These are phyloP conservation scores for Pyricularia sp. DNA, from an alignment of 2,329 filamentous ascomycete species.

Conservation along the genomic window DNA sequence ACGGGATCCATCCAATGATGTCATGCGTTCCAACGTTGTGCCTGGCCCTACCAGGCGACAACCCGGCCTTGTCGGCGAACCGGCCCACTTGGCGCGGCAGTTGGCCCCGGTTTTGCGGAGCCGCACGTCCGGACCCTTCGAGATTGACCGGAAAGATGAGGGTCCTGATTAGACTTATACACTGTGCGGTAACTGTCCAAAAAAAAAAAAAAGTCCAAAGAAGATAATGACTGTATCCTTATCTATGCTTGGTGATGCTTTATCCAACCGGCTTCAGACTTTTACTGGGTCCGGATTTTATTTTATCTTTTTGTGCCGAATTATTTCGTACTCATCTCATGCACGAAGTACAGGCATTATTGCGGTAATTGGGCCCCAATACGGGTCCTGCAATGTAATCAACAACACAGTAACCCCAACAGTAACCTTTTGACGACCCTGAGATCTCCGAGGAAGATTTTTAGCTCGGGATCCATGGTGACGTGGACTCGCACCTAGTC, in stretches of 20 bases:
- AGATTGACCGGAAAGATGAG: neutral
- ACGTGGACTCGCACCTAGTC: neutral
- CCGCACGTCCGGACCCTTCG: neutral
- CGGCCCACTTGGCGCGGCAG: neutral
- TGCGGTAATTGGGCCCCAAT: neutral
- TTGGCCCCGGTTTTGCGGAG: neutral
- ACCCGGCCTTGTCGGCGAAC: neutral
- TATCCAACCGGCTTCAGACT: neutral
- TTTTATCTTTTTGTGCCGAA: neutral
- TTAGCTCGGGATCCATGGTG: neutral
- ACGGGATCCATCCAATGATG: neutral
- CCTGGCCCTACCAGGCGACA: neutral
- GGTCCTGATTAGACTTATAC: neutral
- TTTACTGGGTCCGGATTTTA: neutral
- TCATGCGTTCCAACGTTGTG: neutral
- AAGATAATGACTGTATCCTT: neutral
- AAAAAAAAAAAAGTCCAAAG: neutral
- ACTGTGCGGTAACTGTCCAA: neutral
- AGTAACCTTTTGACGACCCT: neutral
- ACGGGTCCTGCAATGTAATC: neutral
- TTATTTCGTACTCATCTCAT: neutral
- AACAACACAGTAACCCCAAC: neutral
- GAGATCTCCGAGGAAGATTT: neutral
- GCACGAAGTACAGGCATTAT: neutral
- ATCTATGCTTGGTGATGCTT: neutral